phyloP scores from a whole-genome alignment of 2,329 filamentous ascomycete species.

The Nemania sp. region DNA sequence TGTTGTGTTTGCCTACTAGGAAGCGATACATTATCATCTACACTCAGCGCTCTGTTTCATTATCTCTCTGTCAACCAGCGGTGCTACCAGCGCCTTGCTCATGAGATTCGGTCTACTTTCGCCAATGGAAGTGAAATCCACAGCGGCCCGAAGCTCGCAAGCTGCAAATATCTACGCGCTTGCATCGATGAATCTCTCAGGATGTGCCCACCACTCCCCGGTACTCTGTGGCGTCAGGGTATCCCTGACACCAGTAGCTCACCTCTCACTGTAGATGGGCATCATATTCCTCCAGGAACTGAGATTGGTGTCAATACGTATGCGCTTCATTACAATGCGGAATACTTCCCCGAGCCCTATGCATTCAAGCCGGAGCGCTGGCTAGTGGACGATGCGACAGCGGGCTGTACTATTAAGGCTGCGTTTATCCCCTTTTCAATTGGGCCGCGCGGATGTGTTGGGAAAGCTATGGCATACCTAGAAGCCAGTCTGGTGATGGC shows the following conservation, averaged over 20 bases:
- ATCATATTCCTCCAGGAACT: background rate
- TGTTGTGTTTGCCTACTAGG: constrained; percentile 2
- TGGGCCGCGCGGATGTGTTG: background rate
- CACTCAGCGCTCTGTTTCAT: background rate
- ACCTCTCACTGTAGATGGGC: background rate
- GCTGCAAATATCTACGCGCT: background rate
- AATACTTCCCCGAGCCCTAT: background rate
- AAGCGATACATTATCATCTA: background rate
- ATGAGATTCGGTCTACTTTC: background rate
- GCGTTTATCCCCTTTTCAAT: constrained; percentile 6
- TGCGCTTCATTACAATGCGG: background rate
- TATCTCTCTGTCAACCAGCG: background rate
- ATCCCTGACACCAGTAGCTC: background rate
- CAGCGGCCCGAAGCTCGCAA: background rate
- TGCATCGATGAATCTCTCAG: background rate
- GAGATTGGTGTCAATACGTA: background rate
- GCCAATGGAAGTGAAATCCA: background rate
- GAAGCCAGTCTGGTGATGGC: background rate
- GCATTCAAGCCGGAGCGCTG: background rate
- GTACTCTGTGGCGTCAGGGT: background rate
- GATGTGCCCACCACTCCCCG: background rate
- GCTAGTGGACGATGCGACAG: background rate
- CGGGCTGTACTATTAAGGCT: background rate
- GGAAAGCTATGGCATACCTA: constrained; percentile 20
- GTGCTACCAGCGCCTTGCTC: background rate